A percentile compares a stretch with the other conserved stretches of the same genome.
Conservation (phyloP, 1,284 basidiomycete genomes). For the Puccinia horiana region DNA sequence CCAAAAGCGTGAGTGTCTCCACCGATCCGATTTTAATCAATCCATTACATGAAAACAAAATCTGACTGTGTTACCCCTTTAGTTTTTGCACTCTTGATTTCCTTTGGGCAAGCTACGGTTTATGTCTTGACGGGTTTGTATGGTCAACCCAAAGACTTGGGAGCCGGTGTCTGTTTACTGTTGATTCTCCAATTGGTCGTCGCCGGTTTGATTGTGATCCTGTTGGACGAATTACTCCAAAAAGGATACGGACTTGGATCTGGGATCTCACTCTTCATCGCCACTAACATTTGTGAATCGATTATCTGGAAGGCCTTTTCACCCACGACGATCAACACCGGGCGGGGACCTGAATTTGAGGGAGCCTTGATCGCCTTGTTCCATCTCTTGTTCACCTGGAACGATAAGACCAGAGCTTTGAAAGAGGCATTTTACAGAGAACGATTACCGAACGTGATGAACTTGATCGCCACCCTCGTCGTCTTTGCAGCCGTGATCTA, state of each 20-base stretch:
- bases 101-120: conserved; percentile 93
- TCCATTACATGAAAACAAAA: conserved; percentile 8
- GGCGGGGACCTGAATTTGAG: conserved; percentile 96
- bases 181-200: conserved; percentile 93
- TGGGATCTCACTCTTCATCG: conserved; percentile 97
- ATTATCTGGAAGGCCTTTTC: conserved; percentile 99
- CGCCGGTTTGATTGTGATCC: conserved; percentile 92
- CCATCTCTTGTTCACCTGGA: conserved; percentile 97
- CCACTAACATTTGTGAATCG: conserved; percentile 98
- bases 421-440: conserved; percentile 99
- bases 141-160: conserved; percentile 87
- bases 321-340: conserved; percentile 96
- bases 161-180: conserved; percentile 90
- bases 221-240: conserved; percentile 96
- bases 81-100: conserved; percentile 96
- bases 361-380: conserved; percentile 93
- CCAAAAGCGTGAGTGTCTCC: conserved; percentile 79
- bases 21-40: neutral
- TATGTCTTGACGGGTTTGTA: conserved; percentile 97
- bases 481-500: conserved; percentile 97
- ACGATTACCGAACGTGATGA: conserved; percentile 95
- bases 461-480: conserved; percentile 84
- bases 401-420: conserved; percentile 94
- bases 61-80: neutral
- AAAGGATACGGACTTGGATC: conserved; percentile 98